These are phyloP conservation scores for Xylaria intraflava DNA, from an alignment of 495 filamentous ascomycete genomes.

Conservation along the genomic window DNA sequence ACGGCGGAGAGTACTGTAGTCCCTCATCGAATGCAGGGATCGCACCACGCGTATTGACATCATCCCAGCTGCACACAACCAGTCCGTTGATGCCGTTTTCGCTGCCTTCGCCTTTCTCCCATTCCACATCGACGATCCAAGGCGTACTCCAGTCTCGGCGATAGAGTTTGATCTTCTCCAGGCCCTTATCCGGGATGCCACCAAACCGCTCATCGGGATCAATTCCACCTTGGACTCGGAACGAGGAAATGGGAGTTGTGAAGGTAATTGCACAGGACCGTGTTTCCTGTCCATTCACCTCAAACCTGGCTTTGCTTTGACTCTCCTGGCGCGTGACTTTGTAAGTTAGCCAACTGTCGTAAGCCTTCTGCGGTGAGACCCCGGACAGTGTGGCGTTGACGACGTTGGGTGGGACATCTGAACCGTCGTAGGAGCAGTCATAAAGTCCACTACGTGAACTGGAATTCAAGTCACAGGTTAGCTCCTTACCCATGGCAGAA, in stretches of 20 bases:
- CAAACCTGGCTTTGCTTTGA: slow-evolving; percentile 46
- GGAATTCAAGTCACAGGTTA: slow-evolving; percentile 44
- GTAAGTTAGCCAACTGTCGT: slow-evolving; percentile 55
- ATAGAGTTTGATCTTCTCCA: slow-evolving; percentile 53
- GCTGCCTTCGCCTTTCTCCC: slow-evolving; percentile 37
- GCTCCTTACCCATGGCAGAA: slow-evolving; percentile 54
- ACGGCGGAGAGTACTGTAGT: slow-evolving; percentile 63
- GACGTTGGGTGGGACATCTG: slow-evolving; percentile 50
- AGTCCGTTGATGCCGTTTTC: slow-evolving; percentile 52
- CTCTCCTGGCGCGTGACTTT: slow-evolving; percentile 44
- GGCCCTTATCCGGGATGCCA: slow-evolving; percentile 38
- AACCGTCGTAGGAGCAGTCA: slow-evolving; percentile 65
- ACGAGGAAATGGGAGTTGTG: slow-evolving; percentile 52
- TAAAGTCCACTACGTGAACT: slow-evolving; percentile 39
- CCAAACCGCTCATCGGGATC: slow-evolving; percentile 53
- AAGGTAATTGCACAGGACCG: slow-evolving; percentile 65
- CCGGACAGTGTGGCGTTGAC: slow-evolving; percentile 34
- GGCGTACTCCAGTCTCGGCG: slow-evolving; percentile 64
- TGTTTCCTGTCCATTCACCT: slow-evolving; percentile 58
- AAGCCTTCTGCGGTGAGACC: slow-evolving; percentile 41
- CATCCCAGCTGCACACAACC: slow-evolving; percentile 82
- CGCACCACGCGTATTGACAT: slow-evolving; percentile 60
- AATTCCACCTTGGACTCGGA: slow-evolving; percentile 50
- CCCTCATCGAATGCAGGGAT: slow-evolving; percentile 88
- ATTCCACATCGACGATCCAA: slow-evolving; percentile 73